A percentile compares a stretch with the other conserved stretches of the same genome.
Evolutionary conservation across 208 protist genomes (phyloP).

Genomic region (Crithidia expoeki): DNA sequence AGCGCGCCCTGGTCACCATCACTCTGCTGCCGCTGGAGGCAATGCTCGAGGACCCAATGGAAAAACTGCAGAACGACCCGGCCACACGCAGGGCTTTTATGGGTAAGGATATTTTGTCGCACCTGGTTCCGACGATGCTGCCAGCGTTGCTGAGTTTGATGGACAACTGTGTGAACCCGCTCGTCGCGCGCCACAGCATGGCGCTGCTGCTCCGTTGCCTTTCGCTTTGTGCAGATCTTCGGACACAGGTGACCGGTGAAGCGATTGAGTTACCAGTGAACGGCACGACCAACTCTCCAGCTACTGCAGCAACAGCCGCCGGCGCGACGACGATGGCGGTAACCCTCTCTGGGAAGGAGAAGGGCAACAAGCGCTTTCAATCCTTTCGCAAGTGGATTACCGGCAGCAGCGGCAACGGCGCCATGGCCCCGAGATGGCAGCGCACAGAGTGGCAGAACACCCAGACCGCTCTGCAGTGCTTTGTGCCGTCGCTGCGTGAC

Average conservation of each 20-base stretch:
- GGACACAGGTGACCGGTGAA: slow-evolving; percentile 28
- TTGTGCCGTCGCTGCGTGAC: slow-evolving; percentile 29
- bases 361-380: background rate
- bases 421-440: slow-evolving; percentile 19
- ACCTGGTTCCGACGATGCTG: slow-evolving; percentile 45
- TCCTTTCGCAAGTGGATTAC: slow-evolving; percentile 32
- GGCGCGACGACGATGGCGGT: background rate
- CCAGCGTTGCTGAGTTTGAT: slow-evolving; percentile 56
- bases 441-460: slow-evolving; percentile 33
- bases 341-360: slow-evolving; percentile 2
- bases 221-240: slow-evolving; percentile 51
- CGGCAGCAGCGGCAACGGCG: background rate
- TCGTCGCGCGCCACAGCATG: slow-evolving; percentile 75
- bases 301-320: background rate
- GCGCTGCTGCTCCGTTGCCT: slow-evolving; percentile 68
- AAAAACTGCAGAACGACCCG: slow-evolving; percentile 32
- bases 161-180: slow-evolving; percentile 65
- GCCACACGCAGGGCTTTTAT: slow-evolving; percentile 38
- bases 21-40: slow-evolving; percentile 28
- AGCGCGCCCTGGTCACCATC: slow-evolving; percentile 5
- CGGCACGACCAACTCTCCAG: background rate
- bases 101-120: slow-evolving; percentile 38
- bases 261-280: slow-evolving; percentile 7
- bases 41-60: slow-evolving; percentile 31
- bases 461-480: slow-evolving; percentile 28